phyloP scores from a whole-genome alignment of 139 green algal species.

The Mesotaenium endlicherianum region DNA sequence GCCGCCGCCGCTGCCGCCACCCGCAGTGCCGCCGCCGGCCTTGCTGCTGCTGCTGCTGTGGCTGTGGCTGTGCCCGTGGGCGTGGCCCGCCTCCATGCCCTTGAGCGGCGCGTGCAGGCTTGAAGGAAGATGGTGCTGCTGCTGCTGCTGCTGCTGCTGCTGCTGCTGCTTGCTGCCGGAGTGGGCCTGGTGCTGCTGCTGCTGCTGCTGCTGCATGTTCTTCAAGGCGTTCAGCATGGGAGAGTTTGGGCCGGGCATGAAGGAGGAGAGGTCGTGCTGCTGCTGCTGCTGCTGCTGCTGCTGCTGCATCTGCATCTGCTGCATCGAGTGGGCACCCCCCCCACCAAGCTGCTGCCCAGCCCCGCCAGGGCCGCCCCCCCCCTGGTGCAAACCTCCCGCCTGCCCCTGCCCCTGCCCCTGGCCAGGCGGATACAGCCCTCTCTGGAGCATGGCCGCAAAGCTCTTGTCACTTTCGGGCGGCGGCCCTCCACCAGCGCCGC shows the following conservation, averaged over 20 bases:
- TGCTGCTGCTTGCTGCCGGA: neutral
- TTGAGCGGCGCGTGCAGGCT: neutral
- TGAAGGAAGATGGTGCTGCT: neutral
- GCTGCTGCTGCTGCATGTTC: neutral
- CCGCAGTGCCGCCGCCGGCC: neutral
- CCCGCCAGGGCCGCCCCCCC: neutral
- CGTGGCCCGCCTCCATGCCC: neutral
- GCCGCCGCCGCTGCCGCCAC: neutral
- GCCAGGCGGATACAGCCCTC: no score
- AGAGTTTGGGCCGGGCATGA: neutral
- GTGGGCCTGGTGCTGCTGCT: neutral
- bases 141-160: neutral
- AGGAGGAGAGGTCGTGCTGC: no score
- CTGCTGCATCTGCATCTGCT: neutral
- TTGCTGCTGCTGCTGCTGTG: conserved; percentile 21
- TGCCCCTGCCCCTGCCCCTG: neutral
- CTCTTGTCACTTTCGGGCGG: neutral
- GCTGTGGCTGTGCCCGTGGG: neutral
- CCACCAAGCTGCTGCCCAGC: neutral
- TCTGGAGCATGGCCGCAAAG: neutral
- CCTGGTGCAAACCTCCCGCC: neutral
- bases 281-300: neutral
- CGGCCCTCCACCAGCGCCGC: neutral
- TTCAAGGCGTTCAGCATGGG: neutral
- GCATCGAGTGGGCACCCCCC: neutral